Conservation (phyloP, 2,329 filamentous ascomycete genomes). For the Trichoderma sp. region DNA sequence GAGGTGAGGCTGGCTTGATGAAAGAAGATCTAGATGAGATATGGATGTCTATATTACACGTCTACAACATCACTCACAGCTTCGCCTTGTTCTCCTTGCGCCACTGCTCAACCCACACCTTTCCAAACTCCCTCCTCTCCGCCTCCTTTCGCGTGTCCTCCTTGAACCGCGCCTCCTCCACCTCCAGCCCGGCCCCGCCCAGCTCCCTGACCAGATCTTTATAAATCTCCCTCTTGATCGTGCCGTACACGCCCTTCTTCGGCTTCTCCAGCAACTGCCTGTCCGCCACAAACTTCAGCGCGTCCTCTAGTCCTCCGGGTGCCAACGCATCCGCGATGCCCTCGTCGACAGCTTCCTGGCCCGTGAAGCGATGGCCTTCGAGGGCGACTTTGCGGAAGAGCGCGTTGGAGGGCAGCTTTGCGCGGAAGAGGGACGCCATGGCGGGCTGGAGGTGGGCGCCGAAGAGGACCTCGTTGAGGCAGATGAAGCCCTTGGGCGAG, state of each 20-base stretch:
- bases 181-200: constrained; percentile 52
- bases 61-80: constrained; percentile 32
- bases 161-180: constrained; percentile 52
- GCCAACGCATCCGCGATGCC: constrained; percentile 71
- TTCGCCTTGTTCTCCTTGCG: constrained; percentile 45
- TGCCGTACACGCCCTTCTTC: constrained; percentile 66
- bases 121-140: constrained; percentile 47
- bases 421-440: constrained; percentile 73
- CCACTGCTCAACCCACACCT: constrained; percentile 54
- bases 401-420: constrained; percentile 60
- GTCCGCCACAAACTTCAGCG: constrained; percentile 60
- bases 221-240: constrained; percentile 76
- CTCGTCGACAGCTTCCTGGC: constrained; percentile 61
- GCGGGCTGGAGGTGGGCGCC: constrained; percentile 72
- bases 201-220: constrained; percentile 63
- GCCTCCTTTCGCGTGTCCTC: constrained; percentile 43
- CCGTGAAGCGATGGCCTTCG: constrained; percentile 70
- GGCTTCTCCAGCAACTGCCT: constrained; percentile 62
- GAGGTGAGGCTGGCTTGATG: not conserved
- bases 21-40: not conserved
- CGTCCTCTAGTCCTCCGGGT: constrained; percentile 58
- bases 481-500: constrained; percentile 68
- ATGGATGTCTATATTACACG: not conserved
- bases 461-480: constrained; percentile 80
- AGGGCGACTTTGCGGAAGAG: constrained; percentile 65